These are phyloP conservation scores for Asterella californica DNA, from an alignment of 225 moss, liverwort and hornwort species.

Conservation along the genomic window DNA sequence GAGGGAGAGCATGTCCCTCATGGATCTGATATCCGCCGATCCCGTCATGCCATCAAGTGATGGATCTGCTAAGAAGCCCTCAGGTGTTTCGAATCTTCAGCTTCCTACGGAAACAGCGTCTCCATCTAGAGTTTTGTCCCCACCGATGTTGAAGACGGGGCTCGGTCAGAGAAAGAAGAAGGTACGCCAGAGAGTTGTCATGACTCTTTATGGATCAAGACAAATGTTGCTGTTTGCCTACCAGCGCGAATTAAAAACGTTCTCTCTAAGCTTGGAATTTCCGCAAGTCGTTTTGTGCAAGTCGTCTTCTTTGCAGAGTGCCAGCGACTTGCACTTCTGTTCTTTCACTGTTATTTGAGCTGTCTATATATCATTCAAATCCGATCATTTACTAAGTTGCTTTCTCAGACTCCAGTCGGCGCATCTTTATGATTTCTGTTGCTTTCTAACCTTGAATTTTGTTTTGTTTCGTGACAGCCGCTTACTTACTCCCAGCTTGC, in stretches of 20 bases:
- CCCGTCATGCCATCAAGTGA: constrained; percentile 57
- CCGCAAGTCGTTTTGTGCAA: neutral
- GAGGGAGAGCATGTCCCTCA: constrained; percentile 52
- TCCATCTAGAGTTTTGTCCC: constrained; percentile 58
- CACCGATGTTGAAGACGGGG: constrained; percentile 49
- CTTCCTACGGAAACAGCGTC: constrained; percentile 55
- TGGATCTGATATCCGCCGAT: constrained; percentile 96
- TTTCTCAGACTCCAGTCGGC: neutral
- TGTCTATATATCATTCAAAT: neutral
- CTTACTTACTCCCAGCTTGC: constrained; percentile 49
- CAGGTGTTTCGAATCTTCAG: constrained; percentile 52
- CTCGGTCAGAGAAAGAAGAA: constrained; percentile 88
- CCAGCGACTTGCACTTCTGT: neutral
- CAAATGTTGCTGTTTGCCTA: neutral
- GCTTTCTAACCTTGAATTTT: neutral
- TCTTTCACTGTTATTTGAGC: neutral
- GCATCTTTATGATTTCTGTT: neutral
- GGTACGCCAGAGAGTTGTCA: constrained; percentile 31
- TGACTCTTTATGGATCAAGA: neutral
- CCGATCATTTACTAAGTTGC: neutral
- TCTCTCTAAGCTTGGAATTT: neutral
- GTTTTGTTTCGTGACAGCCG: constrained; percentile 29
- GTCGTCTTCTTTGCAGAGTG: neutral
- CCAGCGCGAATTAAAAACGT: neutral
- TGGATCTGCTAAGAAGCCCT: constrained; percentile 66